Percentiles rank a stretch among this genome's conserved stretches.
Evolutionary conservation across 257 asterid genomes (phyloP).

Genomic region (Prunella vulgaris): DNA sequence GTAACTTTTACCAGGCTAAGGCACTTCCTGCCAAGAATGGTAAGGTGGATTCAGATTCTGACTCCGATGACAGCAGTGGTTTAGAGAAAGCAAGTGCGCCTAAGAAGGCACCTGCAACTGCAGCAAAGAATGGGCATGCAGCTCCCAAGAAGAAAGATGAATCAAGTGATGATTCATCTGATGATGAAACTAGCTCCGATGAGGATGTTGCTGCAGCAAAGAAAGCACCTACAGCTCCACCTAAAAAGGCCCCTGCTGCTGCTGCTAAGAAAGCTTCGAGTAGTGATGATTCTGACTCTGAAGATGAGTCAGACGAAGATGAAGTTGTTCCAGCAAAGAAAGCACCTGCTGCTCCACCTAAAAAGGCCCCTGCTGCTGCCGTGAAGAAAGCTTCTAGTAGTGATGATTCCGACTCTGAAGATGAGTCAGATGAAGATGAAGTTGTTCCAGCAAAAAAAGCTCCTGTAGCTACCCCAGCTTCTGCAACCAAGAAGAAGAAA

Average conservation of each 20-base stretch:
- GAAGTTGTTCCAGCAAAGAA: slow-evolving; percentile 23
- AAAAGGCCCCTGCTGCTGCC: not conserved
- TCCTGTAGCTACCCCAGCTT: slow-evolving; percentile 2
- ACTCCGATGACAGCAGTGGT: slow-evolving; percentile 23
- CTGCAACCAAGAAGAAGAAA: not conserved
- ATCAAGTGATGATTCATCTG: slow-evolving; percentile 23
- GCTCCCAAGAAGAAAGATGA: slow-evolving; percentile 20
- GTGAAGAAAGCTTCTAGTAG: not conserved
- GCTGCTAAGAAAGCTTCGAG: slow-evolving; percentile 26
- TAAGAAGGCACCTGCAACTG: slow-evolving; percentile 33
- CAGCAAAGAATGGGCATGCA: slow-evolving; percentile 31
- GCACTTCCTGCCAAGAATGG: slow-evolving; percentile 32
- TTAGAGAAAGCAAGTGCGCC: slow-evolving; percentile 23
- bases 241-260: slow-evolving; percentile 10
- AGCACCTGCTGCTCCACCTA: slow-evolving; percentile 10
- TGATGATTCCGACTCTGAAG: slow-evolving; percentile 20
- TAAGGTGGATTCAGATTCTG: not conserved
- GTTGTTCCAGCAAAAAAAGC: slow-evolving; percentile 26
- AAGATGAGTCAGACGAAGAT: slow-evolving; percentile 32
- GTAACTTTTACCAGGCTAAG: slow-evolving; percentile 24
- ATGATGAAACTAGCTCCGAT: slow-evolving; percentile 26
- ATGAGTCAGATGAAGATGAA: slow-evolving; percentile 44
- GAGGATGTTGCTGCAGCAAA: slow-evolving; percentile 22
- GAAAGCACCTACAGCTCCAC: slow-evolving; percentile 16
- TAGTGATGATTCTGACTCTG: slow-evolving; percentile 38